These are phyloP conservation scores for Saturnispora sanitii DNA, from an alignment of 805 yeast species.

Conservation along the genomic window DNA sequence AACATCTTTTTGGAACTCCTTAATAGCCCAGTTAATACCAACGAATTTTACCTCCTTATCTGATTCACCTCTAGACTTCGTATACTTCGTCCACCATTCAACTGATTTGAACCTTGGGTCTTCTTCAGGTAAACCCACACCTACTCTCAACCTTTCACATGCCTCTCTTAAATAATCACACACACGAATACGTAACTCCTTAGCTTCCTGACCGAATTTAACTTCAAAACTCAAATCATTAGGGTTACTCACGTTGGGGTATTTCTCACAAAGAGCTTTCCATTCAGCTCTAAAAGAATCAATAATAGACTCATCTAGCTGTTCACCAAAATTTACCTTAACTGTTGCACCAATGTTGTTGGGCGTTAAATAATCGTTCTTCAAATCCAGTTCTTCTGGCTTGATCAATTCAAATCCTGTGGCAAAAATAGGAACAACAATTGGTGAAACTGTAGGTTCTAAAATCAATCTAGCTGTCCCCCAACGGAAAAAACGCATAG, in stretches of 20 bases:
- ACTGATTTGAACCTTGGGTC: constrained; percentile 62
- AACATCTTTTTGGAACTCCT: constrained; percentile 46
- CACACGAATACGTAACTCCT: constrained; percentile 54
- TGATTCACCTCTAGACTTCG: constrained; percentile 51
- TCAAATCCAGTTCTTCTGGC: constrained; percentile 62
- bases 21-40: constrained; percentile 79
- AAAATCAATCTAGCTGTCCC: constrained; percentile 78
- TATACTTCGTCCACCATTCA: constrained; percentile 64
- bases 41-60: constrained; percentile 63
- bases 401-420: constrained; percentile 81
- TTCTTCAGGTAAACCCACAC: constrained; percentile 40
- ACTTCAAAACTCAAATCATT: constrained; percentile 53
- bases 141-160: constrained; percentile 41
- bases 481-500: constrained; percentile 95
- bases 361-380: constrained; percentile 36
- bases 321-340: constrained; percentile 61
- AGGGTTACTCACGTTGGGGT: constrained; percentile 41
- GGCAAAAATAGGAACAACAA: constrained; percentile 76
- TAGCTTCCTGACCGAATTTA: constrained; percentile 54
- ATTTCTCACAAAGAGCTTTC: constrained; percentile 49
- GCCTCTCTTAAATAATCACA: constrained; percentile 60
- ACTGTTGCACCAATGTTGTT: constrained; percentile 58
- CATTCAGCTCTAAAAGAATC: constrained; percentile 58
- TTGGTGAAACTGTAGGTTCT: constrained; percentile 76
- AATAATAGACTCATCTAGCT: constrained; percentile 51